These are phyloP conservation scores for Phytophthora tentaculata DNA, from an alignment of 352 stramenopile genomes.

Conservation along the genomic window DNA sequence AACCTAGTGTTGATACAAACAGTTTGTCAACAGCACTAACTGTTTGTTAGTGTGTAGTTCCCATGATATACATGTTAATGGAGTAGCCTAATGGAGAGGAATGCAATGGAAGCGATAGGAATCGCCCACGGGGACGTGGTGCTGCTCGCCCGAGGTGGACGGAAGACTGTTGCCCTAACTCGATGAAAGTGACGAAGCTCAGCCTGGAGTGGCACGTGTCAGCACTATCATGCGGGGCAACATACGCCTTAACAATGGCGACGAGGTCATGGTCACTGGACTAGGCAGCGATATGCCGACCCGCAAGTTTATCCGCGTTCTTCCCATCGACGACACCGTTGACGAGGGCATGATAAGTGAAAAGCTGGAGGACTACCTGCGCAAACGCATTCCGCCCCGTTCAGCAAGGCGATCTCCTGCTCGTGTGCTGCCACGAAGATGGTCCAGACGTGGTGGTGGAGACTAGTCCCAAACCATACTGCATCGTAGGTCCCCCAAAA, in stretches of 20 bases:
- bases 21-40: too few relatives aligned
- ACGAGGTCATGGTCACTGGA: conserved; percentile 19
- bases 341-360: conserved; percentile 20
- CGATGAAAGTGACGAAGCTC: conserved; percentile 29
- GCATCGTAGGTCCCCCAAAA: conserved; percentile 22
- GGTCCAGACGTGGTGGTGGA: conserved; percentile 23
- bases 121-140: conserved; percentile 26
- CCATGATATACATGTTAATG: too few relatives aligned
- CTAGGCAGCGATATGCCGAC: conserved; percentile 24
- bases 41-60: too few relatives aligned
- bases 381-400: conserved; percentile 23
- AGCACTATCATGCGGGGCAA: conserved; percentile 35
- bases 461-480: conserved; percentile 25
- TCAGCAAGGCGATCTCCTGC: conserved; percentile 24
- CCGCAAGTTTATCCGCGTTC: conserved; percentile 23
- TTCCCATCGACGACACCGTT: conserved; percentile 30
- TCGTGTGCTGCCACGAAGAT: conserved; percentile 6
- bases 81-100: too few relatives aligned
- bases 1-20: too few relatives aligned
- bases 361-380: conserved; percentile 28
- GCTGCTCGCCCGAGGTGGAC: conserved; percentile 16
- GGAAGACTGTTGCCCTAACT: conserved; percentile 24
- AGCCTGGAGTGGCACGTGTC: conserved; percentile 10
- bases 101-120: conserved; percentile 19
- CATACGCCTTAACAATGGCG: conserved; percentile 20